Evolutionary conservation across 345 rosid species (phyloP).

Genomic region (Noccaea bulbosa): DNA sequence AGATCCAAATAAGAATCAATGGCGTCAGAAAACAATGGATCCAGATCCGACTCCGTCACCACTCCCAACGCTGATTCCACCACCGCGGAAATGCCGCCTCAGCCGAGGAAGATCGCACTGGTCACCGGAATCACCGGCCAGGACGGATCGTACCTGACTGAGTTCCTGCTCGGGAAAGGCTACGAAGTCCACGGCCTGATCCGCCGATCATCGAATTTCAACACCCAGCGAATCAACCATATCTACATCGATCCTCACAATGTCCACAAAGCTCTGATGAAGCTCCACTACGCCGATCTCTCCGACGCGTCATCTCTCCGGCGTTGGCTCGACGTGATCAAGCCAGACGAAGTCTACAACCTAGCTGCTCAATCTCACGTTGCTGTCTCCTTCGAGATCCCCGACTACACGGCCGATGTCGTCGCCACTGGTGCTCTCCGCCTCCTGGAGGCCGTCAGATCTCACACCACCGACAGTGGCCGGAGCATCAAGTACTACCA

Average conservation of each 20-base stretch:
- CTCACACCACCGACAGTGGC: conserved; percentile 74
- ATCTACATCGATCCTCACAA: conserved; percentile 95
- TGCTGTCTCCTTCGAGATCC: conserved; percentile 89
- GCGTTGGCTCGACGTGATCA: conserved; percentile 86
- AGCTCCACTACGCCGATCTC: conserved; percentile 84
- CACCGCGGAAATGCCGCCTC: conserved; percentile 31
- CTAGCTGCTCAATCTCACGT: conserved; percentile 97
- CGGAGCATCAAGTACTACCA: conserved; percentile 76
- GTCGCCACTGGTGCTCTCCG: conserved; percentile 92
- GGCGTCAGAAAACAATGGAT: conserved; percentile 48
- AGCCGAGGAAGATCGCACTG: conserved; percentile 56
- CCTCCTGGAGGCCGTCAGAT: conserved; percentile 87
- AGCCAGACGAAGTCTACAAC: conserved; percentile 83
- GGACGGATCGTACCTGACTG: conserved; percentile 88
- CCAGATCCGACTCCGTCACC: conserved; percentile 37
- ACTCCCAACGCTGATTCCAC: conserved; percentile 23
- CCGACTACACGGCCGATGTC: conserved; percentile 88
- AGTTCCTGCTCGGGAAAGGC: conserved; percentile 73
- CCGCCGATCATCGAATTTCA: conserved; percentile 93
- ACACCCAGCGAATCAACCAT: conserved; percentile 88
- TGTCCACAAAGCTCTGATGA: conserved; percentile 72
- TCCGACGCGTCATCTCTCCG: conserved; percentile 85
- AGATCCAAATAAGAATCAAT: conserved; percentile 41
- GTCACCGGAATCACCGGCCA: conserved; percentile 94
- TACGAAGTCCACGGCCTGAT: conserved; percentile 85